These are phyloP conservation scores for Metschnikowia arizonensis DNA, from an alignment of 805 yeast species.

Conservation along the genomic window DNA sequence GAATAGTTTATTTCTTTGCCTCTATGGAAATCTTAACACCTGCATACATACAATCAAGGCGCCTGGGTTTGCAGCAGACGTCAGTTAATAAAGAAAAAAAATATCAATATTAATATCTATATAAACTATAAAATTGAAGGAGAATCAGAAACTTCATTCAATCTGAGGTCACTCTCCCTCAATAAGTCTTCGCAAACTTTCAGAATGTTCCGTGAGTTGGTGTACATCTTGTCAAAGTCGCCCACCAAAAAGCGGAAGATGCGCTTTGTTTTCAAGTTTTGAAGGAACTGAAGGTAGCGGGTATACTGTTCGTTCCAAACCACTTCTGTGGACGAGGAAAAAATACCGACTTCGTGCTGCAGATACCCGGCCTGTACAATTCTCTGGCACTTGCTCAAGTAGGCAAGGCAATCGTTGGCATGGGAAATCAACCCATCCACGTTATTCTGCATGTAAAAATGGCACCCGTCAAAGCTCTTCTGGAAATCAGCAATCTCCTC, in stretches of 20 bases:
- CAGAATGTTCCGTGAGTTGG: constrained; percentile 4
- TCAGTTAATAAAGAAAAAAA: no score
- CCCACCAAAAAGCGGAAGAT: constrained; percentile 7
- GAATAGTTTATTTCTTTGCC: no score
- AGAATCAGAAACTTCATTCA: neutral
- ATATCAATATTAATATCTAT: neutral
- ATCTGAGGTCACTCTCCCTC: constrained; percentile 1
- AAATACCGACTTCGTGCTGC: neutral
- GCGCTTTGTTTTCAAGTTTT: constrained; percentile 8
- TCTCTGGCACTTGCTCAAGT: neutral
- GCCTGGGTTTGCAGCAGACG: no score
- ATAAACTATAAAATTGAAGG: neutral
- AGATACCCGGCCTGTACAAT: neutral
- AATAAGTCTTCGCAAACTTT: constrained; percentile 6
- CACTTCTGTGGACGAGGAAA: neutral
- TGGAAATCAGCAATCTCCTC: constrained; percentile 5
- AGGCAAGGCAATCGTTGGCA: neutral
- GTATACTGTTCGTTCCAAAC: constrained; percentile 4
- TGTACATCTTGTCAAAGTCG: constrained; percentile 9
- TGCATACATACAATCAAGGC: no score
- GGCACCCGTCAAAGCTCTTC: neutral
- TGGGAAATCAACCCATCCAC: neutral
- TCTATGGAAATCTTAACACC: no score
- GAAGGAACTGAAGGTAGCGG: constrained; percentile 6
- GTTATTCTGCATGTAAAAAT: constrained; percentile 3